Evolutionary conservation across 371 early-diverging fungal species (phyloP), one percentile per base, ranked within the genome.

Genomic region (Apophysomyces elegans): DNA sequence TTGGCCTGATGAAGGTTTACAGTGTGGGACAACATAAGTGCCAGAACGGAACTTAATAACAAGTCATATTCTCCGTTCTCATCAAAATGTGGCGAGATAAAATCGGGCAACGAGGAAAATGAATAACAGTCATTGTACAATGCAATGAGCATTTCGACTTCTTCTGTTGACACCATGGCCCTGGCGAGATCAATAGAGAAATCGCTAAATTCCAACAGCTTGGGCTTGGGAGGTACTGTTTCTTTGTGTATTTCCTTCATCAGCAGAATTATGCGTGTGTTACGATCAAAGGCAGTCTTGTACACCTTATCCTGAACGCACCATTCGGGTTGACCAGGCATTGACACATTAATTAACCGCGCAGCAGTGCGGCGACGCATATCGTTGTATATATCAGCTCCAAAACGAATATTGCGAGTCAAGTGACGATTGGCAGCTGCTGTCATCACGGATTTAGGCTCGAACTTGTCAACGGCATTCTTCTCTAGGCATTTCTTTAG

Each of bases 121-220:
- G 71, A 71, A 47, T 63, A 71, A 45, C 71, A 71, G 41, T 71
- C 71, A 37, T 71, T 71, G 64, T 71, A 71, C 1, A 71, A 63
- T 13, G 63, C 66, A 64, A 71, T 71, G 57, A 71, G 59, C 71
- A 66, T 66, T 16, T 71, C 67, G 9, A 71, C 63, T 60, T 71
- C 71, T 61, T 71, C 71, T 0, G 57, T 57, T 0, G 71, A 66
- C 6, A 71, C 67, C 71, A 71, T 71, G 35, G 71, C 71, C 18
- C 71, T 66, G 37, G 67, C 71, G 45, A 71, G 13, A 21, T 71
- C 71, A 37, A 66, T 66, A 1, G 71, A 61, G 7, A 71, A 57
- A 7, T 37, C 26, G 5, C 39, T 63, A 7, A 59, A 41, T 12
- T 63, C 61, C 39, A 71, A 39, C 35, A 58, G 41, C 18, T 54